A percentile compares a stretch with the other conserved stretches of the same genome.
phyloP scores from a whole-genome alignment of 768 basidiomycete genomes.

The Boletus subparvulus region DNA sequence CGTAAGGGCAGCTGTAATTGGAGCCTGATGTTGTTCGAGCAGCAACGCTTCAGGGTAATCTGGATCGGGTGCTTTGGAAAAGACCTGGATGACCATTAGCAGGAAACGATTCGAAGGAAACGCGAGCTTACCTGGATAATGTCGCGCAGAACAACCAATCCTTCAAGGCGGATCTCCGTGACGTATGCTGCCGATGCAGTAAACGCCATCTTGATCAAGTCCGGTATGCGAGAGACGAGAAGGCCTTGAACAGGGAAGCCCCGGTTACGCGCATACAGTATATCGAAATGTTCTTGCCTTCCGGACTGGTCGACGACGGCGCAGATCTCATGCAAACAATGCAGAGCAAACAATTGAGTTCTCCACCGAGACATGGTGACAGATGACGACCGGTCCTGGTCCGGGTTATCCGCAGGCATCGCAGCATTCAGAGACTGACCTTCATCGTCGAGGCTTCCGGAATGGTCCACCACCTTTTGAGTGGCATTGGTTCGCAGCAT shows the following conservation, averaged over 20 bases:
- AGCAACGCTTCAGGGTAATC: slow-evolving; percentile 88
- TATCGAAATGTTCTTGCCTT: slow-evolving; percentile 80
- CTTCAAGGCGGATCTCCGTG: slow-evolving; percentile 91
- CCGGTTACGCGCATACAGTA: slow-evolving; percentile 60
- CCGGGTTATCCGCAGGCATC: slow-evolving; percentile 31
- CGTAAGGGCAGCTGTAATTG: slow-evolving; percentile 94
- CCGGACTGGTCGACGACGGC: slow-evolving; percentile 69
- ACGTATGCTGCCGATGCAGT: slow-evolving; percentile 96
- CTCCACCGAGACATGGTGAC: slow-evolving; percentile 84
- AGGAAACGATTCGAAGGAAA: background rate
- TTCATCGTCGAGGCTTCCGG: slow-evolving; percentile 78
- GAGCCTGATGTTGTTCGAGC: slow-evolving; percentile 96
- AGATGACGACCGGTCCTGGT: slow-evolving; percentile 35
- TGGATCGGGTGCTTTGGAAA: slow-evolving; percentile 83
- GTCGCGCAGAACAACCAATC: slow-evolving; percentile 83
- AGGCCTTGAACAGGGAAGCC: slow-evolving; percentile 61
- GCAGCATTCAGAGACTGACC: slow-evolving; percentile 83
- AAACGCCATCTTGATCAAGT: slow-evolving; percentile 97
- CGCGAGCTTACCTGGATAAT: slow-evolving; percentile 73
- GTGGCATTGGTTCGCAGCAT: slow-evolving; percentile 92
- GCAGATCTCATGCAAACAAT: slow-evolving; percentile 90
- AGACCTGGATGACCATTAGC: slow-evolving; percentile 55
- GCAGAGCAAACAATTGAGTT: slow-evolving; percentile 92
- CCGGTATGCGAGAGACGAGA: slow-evolving; percentile 82
- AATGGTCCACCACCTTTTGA: slow-evolving; percentile 68